These are phyloP conservation scores for Fusarium devonianum DNA, from an alignment of 2,329 filamentous ascomycete genomes.

Conservation along the genomic window DNA sequence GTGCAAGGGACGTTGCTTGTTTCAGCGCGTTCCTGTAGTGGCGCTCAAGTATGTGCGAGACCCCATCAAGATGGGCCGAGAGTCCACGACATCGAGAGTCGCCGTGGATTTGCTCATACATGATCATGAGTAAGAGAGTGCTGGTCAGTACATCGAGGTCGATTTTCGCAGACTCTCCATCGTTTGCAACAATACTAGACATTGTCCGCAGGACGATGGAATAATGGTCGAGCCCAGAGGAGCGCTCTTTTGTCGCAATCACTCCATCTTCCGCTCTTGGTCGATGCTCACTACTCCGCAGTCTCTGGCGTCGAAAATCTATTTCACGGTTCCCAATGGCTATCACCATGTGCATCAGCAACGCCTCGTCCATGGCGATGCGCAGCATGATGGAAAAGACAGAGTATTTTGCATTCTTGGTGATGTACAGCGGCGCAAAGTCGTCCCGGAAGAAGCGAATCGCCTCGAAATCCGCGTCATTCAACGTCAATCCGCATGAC, in stretches of 20 bases:
- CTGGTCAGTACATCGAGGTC: conserved; percentile 44
- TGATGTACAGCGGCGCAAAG: no score
- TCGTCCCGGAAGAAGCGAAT: no score
- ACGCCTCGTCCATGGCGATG: no score
- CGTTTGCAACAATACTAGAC: conserved; percentile 36
- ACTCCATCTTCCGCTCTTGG: no score
- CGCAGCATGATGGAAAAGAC: no score
- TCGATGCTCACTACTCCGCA: no score
- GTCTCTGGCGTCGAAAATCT: no score
- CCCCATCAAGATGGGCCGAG: conserved; percentile 44
- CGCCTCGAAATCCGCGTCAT: no score
- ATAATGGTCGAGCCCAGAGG: conserved; percentile 39
- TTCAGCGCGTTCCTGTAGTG: conserved; percentile 23
- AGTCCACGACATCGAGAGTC: conserved; percentile 42
- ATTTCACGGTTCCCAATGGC: no score
- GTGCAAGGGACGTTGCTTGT: neutral
- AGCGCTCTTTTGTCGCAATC: neutral
- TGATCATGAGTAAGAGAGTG: conserved; percentile 46
- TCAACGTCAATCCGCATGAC: no score
- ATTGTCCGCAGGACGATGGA: conserved; percentile 41
- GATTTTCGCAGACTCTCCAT: conserved; percentile 20
- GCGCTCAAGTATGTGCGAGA: conserved; percentile 42
- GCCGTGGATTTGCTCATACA: conserved; percentile 48
- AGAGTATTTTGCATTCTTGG: no score
- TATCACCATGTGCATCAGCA: no score